Evolutionary conservation across 805 yeast species (phyloP).

Genomic region (Candida bentonensis): DNA sequence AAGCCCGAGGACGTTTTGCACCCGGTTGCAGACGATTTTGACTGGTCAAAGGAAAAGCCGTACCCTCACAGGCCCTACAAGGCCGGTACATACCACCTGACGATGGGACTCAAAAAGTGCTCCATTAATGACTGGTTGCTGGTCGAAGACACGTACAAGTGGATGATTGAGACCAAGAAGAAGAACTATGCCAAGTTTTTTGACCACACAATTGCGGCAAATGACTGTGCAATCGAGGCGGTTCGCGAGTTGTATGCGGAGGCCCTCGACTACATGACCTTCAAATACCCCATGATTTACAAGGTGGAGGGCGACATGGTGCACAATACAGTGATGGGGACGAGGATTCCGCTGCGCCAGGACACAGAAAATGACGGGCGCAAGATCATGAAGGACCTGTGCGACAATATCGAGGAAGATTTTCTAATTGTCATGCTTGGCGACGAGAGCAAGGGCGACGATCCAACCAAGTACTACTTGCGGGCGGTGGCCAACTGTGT

Average conservation of each 20-base stretch:
- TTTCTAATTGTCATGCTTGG: slow-evolving; percentile 39
- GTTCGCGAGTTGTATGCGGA: slow-evolving; percentile 37
- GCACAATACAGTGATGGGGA: slow-evolving; percentile 29
- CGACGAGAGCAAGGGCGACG: slow-evolving; percentile 23
- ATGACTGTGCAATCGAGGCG: slow-evolving; percentile 23
- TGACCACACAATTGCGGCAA: slow-evolving; percentile 22
- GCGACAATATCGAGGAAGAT: slow-evolving; percentile 45
- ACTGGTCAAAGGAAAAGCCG: slow-evolving; percentile 1
- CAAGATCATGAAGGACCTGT: slow-evolving; percentile 9
- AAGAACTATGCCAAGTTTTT: slow-evolving; percentile 18
- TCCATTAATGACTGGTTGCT: slow-evolving; percentile 42
- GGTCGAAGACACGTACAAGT: slow-evolving; percentile 45
- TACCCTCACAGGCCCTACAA: slow-evolving; percentile 37
- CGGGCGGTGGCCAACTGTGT: slow-evolving; percentile 46
- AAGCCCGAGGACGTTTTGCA: neutral
- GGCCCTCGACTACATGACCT: slow-evolving; percentile 25
- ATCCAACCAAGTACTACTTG: slow-evolving; percentile 27
- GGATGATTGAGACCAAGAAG: slow-evolving; percentile 28
- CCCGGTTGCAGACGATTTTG: neutral
- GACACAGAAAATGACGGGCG: neutral
- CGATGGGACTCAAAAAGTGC: slow-evolving; percentile 44
- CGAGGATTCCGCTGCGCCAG: slow-evolving; percentile 22
- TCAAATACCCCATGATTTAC: slow-evolving; percentile 44
- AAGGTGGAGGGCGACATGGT: slow-evolving; percentile 14
- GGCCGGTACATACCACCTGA: slow-evolving; percentile 43